These are phyloP conservation scores for Bertia moriformis DNA, from an alignment of 2,329 filamentous ascomycete genomes.

Conservation along the genomic window DNA sequence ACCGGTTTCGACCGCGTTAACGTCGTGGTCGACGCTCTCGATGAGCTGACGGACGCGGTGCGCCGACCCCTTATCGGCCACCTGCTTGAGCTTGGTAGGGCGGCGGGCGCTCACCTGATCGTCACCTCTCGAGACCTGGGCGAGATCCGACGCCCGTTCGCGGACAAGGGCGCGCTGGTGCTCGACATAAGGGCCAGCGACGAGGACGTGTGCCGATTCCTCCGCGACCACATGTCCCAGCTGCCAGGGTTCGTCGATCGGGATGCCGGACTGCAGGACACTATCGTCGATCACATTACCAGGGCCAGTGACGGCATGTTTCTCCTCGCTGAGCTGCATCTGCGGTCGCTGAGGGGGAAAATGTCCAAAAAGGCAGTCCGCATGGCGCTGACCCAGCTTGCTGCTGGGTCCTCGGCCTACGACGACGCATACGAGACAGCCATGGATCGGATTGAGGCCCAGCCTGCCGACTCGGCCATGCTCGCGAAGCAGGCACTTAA, in stretches of 20 bases:
- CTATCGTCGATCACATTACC: slow-evolving; percentile 9
- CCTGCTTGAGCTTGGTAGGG: not conserved
- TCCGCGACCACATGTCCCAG: slow-evolving; percentile 9
- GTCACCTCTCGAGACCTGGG: not conserved
- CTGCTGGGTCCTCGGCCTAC: not conserved
- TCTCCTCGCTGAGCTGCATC: not conserved
- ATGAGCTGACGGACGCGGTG: not conserved
- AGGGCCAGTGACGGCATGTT: slow-evolving; percentile 11
- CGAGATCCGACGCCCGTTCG: not conserved
- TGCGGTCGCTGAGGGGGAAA: not conserved
- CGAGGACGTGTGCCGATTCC: not conserved
- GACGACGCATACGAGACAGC: not conserved
- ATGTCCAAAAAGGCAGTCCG: not conserved
- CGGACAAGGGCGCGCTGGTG: too few relatives aligned
- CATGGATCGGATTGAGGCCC: not conserved
- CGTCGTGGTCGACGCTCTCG: not conserved
- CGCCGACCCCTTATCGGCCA: not conserved
- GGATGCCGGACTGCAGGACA: slow-evolving; percentile 6
- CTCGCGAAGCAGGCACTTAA: not conserved
- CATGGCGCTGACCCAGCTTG: not conserved
- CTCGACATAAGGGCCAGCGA: not conserved
- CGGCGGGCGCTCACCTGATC: not conserved
- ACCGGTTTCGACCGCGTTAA: not conserved
- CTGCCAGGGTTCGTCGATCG: slow-evolving; percentile 7
- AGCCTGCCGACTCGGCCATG: not conserved